A percentile compares a stretch with the other conserved stretches of the same genome.
Evolutionary conservation across 2,329 filamentous ascomycete species (phyloP).

Genomic region (Ascochyta lentis): DNA sequence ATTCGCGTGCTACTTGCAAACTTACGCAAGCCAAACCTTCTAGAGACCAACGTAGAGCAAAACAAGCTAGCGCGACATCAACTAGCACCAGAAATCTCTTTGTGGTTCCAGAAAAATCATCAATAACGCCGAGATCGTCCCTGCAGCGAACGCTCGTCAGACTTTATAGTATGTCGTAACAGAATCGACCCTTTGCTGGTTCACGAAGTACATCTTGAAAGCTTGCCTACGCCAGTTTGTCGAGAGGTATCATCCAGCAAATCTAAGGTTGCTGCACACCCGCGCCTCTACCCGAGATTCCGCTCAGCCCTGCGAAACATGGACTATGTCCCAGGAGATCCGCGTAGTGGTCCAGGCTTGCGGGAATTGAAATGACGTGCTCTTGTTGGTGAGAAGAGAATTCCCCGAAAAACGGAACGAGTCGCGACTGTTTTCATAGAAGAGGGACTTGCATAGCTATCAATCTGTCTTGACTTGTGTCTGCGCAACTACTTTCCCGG

Average conservation of each 20-base stretch:
- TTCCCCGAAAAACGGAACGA: slow-evolving; percentile 14
- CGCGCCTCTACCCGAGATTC: neutral
- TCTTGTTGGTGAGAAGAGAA: slow-evolving; percentile 23
- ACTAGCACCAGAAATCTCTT: neutral
- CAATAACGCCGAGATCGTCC: neutral
- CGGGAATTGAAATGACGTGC: slow-evolving; percentile 26
- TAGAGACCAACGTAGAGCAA: neutral
- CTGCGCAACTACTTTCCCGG: slow-evolving; percentile 5
- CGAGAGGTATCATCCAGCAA: neutral
- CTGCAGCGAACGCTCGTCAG: neutral
- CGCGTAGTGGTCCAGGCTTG: slow-evolving; percentile 21
- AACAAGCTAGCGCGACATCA: neutral
- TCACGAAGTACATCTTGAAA: neutral
- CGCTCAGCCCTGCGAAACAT: neutral
- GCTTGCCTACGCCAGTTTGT: neutral
- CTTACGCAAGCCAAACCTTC: slow-evolving; percentile 1
- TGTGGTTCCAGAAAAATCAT: neutral
- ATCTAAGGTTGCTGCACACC: no score
- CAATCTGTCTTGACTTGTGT: neutral
- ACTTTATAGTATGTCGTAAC: neutral
- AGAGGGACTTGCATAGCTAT: slow-evolving; percentile 1
- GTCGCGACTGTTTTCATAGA: slow-evolving; percentile 8
- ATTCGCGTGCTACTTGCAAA: neutral
- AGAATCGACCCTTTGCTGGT: neutral
- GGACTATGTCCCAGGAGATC: neutral